phyloP scores from a whole-genome alignment of 352 stramenopile species.

The Globisporangium okanoganense region DNA sequence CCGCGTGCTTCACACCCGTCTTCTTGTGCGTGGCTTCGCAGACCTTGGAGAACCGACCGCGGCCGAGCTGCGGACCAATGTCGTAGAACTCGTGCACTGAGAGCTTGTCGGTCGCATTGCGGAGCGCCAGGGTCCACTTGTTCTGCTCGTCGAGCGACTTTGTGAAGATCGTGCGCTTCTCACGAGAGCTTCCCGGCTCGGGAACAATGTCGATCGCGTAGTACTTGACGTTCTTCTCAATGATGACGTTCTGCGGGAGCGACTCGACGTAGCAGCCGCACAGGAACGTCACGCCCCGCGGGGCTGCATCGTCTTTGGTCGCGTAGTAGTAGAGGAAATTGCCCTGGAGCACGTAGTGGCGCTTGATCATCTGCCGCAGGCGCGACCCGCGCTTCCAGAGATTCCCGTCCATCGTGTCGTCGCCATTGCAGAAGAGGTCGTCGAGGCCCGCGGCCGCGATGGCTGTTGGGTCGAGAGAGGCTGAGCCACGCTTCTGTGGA shows the following conservation, averaged over 20 bases:
- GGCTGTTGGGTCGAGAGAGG: slow-evolving; percentile 4
- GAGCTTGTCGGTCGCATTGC: slow-evolving; percentile 82
- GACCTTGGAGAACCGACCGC: slow-evolving; percentile 87
- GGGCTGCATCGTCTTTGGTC: slow-evolving; percentile 64
- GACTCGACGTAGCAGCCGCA: slow-evolving; percentile 79
- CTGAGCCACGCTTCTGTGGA: neutral
- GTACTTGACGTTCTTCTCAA: slow-evolving; percentile 80
- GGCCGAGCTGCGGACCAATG: slow-evolving; percentile 84
- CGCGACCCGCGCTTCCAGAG: slow-evolving; percentile 77
- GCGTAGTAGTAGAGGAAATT: slow-evolving; percentile 89
- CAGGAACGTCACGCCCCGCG: slow-evolving; percentile 74
- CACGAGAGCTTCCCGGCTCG: slow-evolving; percentile 53
- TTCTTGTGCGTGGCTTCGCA: slow-evolving; percentile 72
- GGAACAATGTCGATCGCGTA: slow-evolving; percentile 87
- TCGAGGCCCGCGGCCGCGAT: slow-evolving; percentile 21
- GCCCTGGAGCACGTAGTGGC: slow-evolving; percentile 81
- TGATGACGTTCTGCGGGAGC: slow-evolving; percentile 43
- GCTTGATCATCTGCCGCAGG: slow-evolving; percentile 85
- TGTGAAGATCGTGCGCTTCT: slow-evolving; percentile 84
- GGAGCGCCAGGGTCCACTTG: slow-evolving; percentile 73
- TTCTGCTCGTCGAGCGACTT: slow-evolving; percentile 69
- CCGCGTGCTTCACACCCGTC: slow-evolving; percentile 66
- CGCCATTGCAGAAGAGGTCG: slow-evolving; percentile 28
- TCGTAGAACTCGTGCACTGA: slow-evolving; percentile 89
- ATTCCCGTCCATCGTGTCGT: slow-evolving; percentile 42